A percentile compares a stretch with the other conserved stretches of the same genome.
phyloP scores from a whole-genome alignment of 2,329 filamentous ascomycete genomes.

The Lasiodiplodia gonubiensis region DNA sequence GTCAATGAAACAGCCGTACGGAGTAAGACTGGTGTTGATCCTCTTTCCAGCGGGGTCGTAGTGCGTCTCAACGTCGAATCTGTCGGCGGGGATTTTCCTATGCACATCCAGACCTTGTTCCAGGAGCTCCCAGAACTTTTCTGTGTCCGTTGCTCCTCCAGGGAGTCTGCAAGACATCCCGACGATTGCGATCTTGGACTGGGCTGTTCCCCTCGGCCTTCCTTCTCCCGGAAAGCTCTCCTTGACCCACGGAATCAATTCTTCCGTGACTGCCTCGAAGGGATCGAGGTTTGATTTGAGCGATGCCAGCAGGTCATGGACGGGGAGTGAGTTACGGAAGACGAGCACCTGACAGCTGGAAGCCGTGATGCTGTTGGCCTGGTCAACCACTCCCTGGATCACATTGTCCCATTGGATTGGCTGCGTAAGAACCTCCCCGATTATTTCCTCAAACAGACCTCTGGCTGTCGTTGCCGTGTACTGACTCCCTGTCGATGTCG shows the following conservation, averaged over 20 bases:
- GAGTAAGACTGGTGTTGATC: constrained; percentile 32
- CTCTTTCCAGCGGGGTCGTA: constrained; percentile 33
- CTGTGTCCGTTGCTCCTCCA: constrained; percentile 32
- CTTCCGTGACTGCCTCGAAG: not conserved
- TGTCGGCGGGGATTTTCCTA: constrained; percentile 38
- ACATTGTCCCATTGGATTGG: not conserved
- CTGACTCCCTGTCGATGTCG: no score
- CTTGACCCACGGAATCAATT: constrained; percentile 18
- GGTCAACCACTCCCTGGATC: constrained; percentile 34
- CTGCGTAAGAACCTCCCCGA: not conserved
- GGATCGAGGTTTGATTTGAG: not conserved
- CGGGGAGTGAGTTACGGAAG: no score
- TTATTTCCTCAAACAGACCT: not conserved
- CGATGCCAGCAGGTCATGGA: constrained; percentile 30
- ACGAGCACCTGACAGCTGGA: no score
- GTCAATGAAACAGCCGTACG: constrained; percentile 38
- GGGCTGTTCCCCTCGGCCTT: constrained; percentile 29
- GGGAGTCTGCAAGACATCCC: constrained; percentile 37
- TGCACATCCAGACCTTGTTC: constrained; percentile 41
- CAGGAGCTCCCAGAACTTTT: constrained; percentile 47
- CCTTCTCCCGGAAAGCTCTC: no score
- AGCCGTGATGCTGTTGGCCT: constrained; percentile 42
- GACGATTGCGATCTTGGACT: constrained; percentile 45
- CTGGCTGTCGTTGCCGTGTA: no score
- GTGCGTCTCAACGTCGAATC: constrained; percentile 33